phyloP scores from a whole-genome alignment of 139 green algal genomes.

The Coelastrella sp. region DNA sequence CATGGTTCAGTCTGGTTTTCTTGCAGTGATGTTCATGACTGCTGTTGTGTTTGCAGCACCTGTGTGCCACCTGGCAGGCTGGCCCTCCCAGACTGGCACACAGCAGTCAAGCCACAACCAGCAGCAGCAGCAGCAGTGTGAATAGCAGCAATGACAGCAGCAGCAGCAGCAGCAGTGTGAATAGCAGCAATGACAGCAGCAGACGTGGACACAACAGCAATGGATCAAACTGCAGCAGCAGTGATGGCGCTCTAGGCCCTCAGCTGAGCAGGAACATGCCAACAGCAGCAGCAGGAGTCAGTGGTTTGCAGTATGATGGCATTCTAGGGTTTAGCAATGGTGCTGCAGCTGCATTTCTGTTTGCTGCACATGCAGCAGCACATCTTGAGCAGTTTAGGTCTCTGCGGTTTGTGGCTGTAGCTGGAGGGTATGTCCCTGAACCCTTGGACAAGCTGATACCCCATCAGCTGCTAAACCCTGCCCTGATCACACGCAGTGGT shows the following conservation, averaged over 20 bases:
- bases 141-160: slow-evolving; percentile 3
- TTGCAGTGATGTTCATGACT: neutral
- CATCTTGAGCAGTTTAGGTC: neutral
- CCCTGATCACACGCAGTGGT: neutral
- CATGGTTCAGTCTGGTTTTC: too few species aligned
- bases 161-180: neutral
- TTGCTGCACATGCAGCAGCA: slow-evolving; percentile 41
- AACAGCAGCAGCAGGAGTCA: slow-evolving; percentile 21
- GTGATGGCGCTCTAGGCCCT: neutral
- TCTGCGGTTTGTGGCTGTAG: slow-evolving; percentile 54
- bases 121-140: neutral
- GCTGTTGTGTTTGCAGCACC: slow-evolving; percentile 19
- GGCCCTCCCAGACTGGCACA: neutral
- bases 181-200: neutral
- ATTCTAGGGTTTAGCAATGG: slow-evolving; percentile 69
- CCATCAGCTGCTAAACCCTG: neutral
- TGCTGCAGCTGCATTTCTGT: slow-evolving; percentile 61
- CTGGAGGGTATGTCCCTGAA: slow-evolving; percentile 60
- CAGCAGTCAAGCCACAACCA: neutral
- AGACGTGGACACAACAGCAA: neutral
- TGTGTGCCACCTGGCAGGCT: slow-evolving; percentile 7
- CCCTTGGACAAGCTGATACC: slow-evolving; percentile 51
- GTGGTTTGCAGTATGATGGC: slow-evolving; percentile 50
- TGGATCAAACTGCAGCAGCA: neutral
- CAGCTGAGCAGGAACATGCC: neutral